Evolutionary conservation across 805 yeast genomes (phyloP).

Genomic region (Yarrowia sp.): DNA sequence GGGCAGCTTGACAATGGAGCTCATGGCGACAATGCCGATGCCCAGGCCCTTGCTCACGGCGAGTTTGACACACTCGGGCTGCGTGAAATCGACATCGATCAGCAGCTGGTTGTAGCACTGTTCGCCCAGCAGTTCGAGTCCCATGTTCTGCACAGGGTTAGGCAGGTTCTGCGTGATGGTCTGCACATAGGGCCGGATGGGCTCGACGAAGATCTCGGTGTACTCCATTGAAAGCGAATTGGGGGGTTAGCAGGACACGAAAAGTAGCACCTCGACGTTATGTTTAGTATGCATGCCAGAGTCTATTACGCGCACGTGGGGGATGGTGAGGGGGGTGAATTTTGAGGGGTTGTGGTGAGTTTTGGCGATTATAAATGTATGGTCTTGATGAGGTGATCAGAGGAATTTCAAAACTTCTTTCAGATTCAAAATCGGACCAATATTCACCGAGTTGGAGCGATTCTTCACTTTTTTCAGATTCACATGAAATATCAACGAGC

Average conservation of each 20-base stretch:
- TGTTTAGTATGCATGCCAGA: no score
- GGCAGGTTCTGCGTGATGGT: conserved; percentile 43
- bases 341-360: no score
- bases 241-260: neutral
- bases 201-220: conserved; percentile 40
- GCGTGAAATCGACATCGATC: conserved; percentile 44
- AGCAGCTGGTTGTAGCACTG: conserved; percentile 45
- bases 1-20: conserved; percentile 54
- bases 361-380: neutral
- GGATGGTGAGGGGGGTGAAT: neutral
- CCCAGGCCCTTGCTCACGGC: conserved; percentile 51
- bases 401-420: neutral
- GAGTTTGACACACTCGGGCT: conserved; percentile 46
- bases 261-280: no score
- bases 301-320: neutral
- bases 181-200: conserved; percentile 41
- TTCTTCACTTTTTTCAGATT: no score
- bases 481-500: no score
- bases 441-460: no score
- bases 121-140: conserved; percentile 43
- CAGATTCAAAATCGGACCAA: neutral
- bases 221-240: conserved; percentile 27
- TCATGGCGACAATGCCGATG: conserved; percentile 51
- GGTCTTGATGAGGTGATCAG: neutral
- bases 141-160: conserved; percentile 44